These are phyloP conservation scores for Pulveroboletus sp. DNA, from an alignment of 768 basidiomycete species.

Conservation along the genomic window DNA sequence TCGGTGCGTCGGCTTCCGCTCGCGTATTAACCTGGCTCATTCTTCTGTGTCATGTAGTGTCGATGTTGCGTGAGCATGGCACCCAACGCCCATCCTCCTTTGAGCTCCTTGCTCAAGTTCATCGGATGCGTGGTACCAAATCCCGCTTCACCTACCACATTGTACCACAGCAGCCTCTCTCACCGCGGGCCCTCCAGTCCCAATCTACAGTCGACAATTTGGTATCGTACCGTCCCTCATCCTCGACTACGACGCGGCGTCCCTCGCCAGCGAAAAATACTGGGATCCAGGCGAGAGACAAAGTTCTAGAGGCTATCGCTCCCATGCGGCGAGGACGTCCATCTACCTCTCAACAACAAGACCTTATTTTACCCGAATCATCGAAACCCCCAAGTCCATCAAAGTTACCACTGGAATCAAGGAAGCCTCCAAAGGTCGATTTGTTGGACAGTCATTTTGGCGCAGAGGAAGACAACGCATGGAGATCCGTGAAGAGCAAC, in stretches of 20 bases:
- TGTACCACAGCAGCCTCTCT: conserved; percentile 44
- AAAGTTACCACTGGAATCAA: conserved; percentile 12
- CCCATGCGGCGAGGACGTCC: conserved; percentile 76
- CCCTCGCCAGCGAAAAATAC: conserved; percentile 33
- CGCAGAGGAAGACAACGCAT: conserved; percentile 44
- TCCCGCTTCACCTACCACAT: conserved; percentile 71
- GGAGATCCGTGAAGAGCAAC: conserved; percentile 39
- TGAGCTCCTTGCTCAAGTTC: conserved; percentile 78
- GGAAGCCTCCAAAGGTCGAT: conserved; percentile 22
- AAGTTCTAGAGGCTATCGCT: conserved; percentile 73
- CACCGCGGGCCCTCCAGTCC: conserved; percentile 37
- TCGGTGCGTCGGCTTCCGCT: conserved; percentile 51
- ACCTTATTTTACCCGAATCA: conserved; percentile 33
- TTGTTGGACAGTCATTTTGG: conserved; percentile 37
- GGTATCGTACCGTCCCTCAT: conserved; percentile 36
- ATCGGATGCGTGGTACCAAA: conserved; percentile 82
- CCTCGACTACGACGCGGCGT: conserved; percentile 17
- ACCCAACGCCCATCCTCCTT: conserved; percentile 82
- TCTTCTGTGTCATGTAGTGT: conserved; percentile 44
- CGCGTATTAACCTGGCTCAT: conserved; percentile 8
- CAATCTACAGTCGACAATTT: conserved; percentile 34
- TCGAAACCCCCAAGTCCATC: conserved; percentile 25
- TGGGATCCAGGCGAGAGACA: conserved; percentile 68
- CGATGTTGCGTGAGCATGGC: conserved; percentile 92
- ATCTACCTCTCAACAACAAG: conserved; percentile 33